Base-by-base conservation (phyloP, 495 filamentous ascomycete genomes). In the Polyplosphaeria fusca region DNA sequence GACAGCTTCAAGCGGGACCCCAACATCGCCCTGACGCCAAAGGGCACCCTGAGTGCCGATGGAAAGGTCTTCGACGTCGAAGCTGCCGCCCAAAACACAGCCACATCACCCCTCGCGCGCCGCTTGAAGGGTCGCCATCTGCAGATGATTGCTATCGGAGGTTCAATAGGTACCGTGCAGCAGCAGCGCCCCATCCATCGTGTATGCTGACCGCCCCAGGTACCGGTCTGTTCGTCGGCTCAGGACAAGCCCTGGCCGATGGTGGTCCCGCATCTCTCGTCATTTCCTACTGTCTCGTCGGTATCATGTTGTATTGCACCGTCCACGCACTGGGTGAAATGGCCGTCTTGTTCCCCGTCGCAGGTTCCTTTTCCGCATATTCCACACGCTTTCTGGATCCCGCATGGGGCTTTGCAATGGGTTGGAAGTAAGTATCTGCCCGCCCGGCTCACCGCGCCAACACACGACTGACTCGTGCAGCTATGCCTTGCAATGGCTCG, bases 361-460 rank as follows among this genome's bases (percentile, higher is more conserved):
- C 92, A 38, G 92, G 92, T 51, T 95, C 90, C 19, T 97, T 97
- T 70, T 86, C 91, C 12, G 85, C 89, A 30, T 96, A 90, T 70
- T 95, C 91, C 16, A 95, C 89, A 30, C 82, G 92, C 22, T 97
- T 96, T 65, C 67, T 96, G 9, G 91, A 96, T 65, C 91, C 91
- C 11, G 89, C 92, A 2, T 96, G 91, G 92, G 93, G 93, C 0
- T 96, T 96, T 65, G 91, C 93, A 41, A 95, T 96, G 89, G 93
- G 93, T 24, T 96, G 91, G 92, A 95, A 96, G 77, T 84, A 62
- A 69, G 77, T 79, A 25, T 41, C 55, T 42, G 18, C 20, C 28
- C 39, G 25, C 5, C 42, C 48, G 40, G 45, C 40, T 56, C 24
- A 13, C 25, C 28, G 55, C 46, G 35, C 24, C 12, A 13, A 27